A percentile compares a stretch with the other conserved stretches of the same genome.
These are phyloP conservation scores for Ophiostoma piceae DNA, from an alignment of 2,329 filamentous ascomycete genomes.

Conservation along the genomic window DNA sequence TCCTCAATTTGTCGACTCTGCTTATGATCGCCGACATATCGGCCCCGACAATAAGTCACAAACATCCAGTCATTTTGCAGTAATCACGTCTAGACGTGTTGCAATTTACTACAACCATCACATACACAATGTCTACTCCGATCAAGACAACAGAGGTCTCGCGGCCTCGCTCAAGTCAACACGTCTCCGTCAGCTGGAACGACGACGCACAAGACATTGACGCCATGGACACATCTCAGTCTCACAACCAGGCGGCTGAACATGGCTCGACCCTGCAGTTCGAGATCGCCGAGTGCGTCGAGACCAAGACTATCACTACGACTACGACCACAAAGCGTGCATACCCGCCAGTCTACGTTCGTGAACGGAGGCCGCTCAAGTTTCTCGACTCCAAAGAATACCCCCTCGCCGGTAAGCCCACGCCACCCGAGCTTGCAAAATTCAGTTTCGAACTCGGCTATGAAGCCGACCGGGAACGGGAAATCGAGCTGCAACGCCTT, in stretches of 20 bases:
- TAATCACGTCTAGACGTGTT: conserved; percentile 9
- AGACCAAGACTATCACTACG: conserved; percentile 73
- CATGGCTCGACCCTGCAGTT: conserved; percentile 43
- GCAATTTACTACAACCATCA: not conserved
- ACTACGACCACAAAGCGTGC: conserved; percentile 82
- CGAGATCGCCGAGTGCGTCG: conserved; percentile 59
- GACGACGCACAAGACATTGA: conserved; percentile 31
- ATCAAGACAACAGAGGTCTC: conserved; percentile 31
- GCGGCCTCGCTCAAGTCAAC: conserved; percentile 35
- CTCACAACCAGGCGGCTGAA: conserved; percentile 16
- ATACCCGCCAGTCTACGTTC: conserved; percentile 80
- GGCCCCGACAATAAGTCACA: not conserved
- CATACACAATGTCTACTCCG: conserved; percentile 7
- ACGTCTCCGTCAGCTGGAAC: conserved; percentile 36
- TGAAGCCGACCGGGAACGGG: conserved; percentile 40
- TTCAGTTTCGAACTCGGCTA: conserved; percentile 67
- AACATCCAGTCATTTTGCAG: not conserved
- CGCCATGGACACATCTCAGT: not conserved
- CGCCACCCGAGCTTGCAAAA: conserved; percentile 69
- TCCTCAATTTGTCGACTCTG: not conserved
- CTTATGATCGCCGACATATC: not conserved
- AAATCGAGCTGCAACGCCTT: not conserved
- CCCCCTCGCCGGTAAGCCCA: conserved; percentile 76
- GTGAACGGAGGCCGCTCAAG: conserved; percentile 62
- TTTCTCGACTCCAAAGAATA: conserved; percentile 84